Conservation (phyloP, 371 early-diverging fungal genomes). For the Rhizopus stolonifer region DNA sequence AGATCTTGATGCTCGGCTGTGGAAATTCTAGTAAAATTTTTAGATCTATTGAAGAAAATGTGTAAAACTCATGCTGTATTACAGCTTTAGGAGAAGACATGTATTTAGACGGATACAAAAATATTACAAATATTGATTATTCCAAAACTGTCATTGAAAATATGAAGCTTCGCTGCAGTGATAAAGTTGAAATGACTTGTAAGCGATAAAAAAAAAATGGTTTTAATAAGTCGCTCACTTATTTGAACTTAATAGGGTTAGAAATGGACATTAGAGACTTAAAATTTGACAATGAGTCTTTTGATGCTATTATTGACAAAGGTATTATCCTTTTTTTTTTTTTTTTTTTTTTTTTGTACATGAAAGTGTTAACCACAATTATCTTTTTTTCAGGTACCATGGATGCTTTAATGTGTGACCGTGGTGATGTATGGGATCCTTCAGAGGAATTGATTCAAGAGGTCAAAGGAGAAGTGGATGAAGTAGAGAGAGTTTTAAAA, state of each 20-base stretch:
- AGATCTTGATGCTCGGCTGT: slow-evolving; percentile 77
- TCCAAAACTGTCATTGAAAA: slow-evolving; percentile 75
- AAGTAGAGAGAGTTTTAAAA: slow-evolving; percentile 74
- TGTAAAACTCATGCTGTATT: background rate
- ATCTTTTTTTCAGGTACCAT: slow-evolving; percentile 48
- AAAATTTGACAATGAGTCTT: slow-evolving; percentile 54
- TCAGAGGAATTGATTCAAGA: slow-evolving; percentile 64
- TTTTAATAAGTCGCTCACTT: background rate
- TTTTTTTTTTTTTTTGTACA: background rate
- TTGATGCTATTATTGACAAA: slow-evolving; percentile 85
- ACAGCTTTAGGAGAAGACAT: slow-evolving; percentile 76
- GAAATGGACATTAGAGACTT: slow-evolving; percentile 81
- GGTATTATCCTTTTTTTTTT: slow-evolving; percentile 41
- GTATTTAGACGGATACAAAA: slow-evolving; percentile 77
- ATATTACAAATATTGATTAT: slow-evolving; percentile 82
- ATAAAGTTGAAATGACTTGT: slow-evolving; percentile 65
- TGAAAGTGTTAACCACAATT: too few species aligned
- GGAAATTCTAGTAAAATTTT: slow-evolving; percentile 69
- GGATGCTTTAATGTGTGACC: slow-evolving; percentile 83
- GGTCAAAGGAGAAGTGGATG: slow-evolving; percentile 71
- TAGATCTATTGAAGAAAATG: background rate
- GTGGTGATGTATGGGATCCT: slow-evolving; percentile 90
- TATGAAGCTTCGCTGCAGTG: slow-evolving; percentile 66
- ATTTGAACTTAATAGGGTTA: slow-evolving; percentile 55
- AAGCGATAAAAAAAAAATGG: slow-evolving; percentile 15